Evolutionary conservation across 2,329 filamentous ascomycete species (phyloP).

Genomic region (Talaromyces piceae): DNA sequence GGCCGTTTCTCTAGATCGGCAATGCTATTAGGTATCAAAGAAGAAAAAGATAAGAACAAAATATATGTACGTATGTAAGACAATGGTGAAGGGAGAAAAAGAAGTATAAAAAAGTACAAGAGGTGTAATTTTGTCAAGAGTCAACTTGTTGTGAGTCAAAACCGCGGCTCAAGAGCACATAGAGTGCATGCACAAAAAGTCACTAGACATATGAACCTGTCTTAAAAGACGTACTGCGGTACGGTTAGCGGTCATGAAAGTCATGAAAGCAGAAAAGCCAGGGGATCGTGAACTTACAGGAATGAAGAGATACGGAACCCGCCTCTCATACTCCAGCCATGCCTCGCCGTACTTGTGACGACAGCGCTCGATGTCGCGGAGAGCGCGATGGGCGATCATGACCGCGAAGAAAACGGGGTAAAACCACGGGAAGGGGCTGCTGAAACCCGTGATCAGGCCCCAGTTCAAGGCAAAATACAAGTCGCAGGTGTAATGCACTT

Average conservation of each 20-base stretch:
- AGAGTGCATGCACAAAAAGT: not conserved
- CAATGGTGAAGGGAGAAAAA: not conserved
- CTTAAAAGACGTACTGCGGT: not conserved
- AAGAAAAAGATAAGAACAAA: not conserved
- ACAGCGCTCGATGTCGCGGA: slow-evolving; percentile 68
- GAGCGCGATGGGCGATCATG: slow-evolving; percentile 75
- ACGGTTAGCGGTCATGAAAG: not conserved
- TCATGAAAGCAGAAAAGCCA: not conserved
- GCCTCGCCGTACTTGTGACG: slow-evolving; percentile 71
- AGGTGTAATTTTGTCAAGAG: not conserved
- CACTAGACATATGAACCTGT: no score
- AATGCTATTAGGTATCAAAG: not conserved
- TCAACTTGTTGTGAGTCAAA: not conserved
- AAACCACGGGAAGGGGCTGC: slow-evolving; percentile 81
- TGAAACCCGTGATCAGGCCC: slow-evolving; percentile 75
- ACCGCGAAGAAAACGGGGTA: slow-evolving; percentile 71
- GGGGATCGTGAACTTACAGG: slow-evolving; percentile 44
- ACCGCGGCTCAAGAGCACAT: not conserved
- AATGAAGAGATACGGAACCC: slow-evolving; percentile 79
- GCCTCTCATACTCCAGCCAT: slow-evolving; percentile 72
- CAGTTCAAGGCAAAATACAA: slow-evolving; percentile 69
- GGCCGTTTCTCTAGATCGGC: not conserved
- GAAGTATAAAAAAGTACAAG: not conserved
- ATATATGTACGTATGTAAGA: not conserved
- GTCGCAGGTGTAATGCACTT: slow-evolving; percentile 76